Evolutionary conservation across 2,329 filamentous ascomycete species (phyloP).

Genomic region (Ilyonectria robusta): DNA sequence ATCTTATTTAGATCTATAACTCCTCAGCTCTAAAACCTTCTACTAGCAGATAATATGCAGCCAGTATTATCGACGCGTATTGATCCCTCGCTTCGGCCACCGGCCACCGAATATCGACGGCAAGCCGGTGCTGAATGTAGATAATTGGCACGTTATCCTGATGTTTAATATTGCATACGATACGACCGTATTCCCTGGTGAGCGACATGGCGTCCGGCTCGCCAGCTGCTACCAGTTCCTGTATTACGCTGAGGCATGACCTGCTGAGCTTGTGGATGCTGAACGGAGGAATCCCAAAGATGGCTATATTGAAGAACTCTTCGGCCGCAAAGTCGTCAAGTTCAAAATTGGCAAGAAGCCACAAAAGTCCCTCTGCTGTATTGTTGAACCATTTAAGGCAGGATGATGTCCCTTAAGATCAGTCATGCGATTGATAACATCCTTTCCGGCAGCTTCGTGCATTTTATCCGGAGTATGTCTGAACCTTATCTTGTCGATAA

Average conservation of each 20-base stretch:
- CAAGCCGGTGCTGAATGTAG: conserved; percentile 42
- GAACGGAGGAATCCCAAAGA: conserved; percentile 47
- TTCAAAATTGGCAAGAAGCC: neutral
- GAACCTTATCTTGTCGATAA: neutral
- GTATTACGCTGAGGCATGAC: conserved; percentile 47
- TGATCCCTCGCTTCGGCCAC: conserved; percentile 44
- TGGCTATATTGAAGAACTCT: conserved; percentile 44
- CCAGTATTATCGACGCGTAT: conserved; percentile 40
- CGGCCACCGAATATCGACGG: conserved; percentile 41
- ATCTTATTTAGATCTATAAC: too few relatives aligned
- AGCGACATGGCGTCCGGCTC: conserved; percentile 45
- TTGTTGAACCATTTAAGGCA: neutral
- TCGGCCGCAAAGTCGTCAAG: conserved; percentile 32
- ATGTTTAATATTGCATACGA: conserved; percentile 51
- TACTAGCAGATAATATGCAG: conserved; percentile 17
- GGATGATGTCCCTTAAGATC: neutral
- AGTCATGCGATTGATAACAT: neutral
- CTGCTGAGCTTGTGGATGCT: conserved; percentile 48
- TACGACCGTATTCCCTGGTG: conserved; percentile 39
- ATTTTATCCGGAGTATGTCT: neutral
- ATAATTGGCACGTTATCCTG: conserved; percentile 40
- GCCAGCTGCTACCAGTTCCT: conserved; percentile 47
- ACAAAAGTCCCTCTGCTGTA: conserved; percentile 22
- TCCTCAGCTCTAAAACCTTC: too few relatives aligned
- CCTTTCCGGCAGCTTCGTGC: neutral